phyloP scores from a whole-genome alignment of 2,329 filamentous ascomycete genomes.

The Bipolaris bicolor region DNA sequence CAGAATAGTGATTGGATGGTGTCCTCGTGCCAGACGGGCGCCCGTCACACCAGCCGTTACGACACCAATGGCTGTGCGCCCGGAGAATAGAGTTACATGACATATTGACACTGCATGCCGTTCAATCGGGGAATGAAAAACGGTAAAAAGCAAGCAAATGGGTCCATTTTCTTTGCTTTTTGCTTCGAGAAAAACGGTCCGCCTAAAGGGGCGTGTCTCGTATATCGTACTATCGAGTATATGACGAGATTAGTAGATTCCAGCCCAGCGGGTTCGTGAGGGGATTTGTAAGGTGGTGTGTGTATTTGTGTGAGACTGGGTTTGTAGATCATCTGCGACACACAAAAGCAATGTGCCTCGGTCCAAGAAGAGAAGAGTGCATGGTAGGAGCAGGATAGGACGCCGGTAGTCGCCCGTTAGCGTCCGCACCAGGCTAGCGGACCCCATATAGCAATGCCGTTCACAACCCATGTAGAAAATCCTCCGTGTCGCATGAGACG shows the following conservation, averaged over 20 bases:
- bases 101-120: background rate
- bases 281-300: background rate
- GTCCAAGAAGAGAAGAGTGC: background rate
- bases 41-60: background rate
- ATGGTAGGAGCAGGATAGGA: slow-evolving; percentile 1
- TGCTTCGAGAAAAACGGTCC: background rate
- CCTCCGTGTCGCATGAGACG: background rate
- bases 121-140: background rate
- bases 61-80: background rate
- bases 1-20: background rate
- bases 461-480: slow-evolving; percentile 7
- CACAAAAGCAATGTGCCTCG: slow-evolving; percentile 3
- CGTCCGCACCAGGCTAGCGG: slow-evolving; percentile 3
- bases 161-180: background rate
- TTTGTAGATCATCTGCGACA: background rate
- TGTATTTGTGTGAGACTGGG: background rate
- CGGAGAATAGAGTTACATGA: background rate
- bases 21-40: background rate
- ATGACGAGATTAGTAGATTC: background rate
- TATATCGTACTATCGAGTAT: background rate
- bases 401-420: slow-evolving; percentile 1
- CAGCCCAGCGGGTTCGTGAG: background rate
- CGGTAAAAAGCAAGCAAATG: background rate
- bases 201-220: background rate
- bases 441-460: slow-evolving; percentile 2